Conservation (phyloP, 805 yeast species). For the Ogataea saltuana region DNA sequence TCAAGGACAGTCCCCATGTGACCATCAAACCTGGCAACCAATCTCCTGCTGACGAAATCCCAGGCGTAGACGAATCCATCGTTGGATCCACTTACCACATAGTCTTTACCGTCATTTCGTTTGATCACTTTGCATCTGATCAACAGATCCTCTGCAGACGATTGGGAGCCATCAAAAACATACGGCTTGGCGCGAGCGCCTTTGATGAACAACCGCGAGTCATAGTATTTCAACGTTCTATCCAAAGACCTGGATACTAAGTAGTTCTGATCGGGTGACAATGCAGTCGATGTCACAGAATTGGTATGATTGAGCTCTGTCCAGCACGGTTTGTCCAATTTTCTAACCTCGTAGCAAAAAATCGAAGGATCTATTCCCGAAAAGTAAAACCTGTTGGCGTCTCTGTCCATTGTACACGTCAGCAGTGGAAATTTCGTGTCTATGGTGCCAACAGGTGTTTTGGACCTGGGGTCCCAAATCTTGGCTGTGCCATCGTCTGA, state of each 20-base stretch:
- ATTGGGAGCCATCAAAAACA: conserved; percentile 57
- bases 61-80: conserved; percentile 60
- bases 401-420: conserved; percentile 43
- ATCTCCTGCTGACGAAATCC: conserved; percentile 54
- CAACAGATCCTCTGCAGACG: conserved; percentile 52
- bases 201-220: conserved; percentile 42
- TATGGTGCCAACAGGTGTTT: conserved; percentile 36
- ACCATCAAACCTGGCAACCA: conserved; percentile 53
- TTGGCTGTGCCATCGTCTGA: conserved; percentile 64
- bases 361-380: conserved; percentile 72
- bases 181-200: conserved; percentile 45
- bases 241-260: conserved; percentile 57
- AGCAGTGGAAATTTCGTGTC: conserved; percentile 56
- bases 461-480: conserved; percentile 69
- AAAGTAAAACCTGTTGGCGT: conserved; percentile 48
- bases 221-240: conserved; percentile 57
- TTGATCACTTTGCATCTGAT: conserved; percentile 50
- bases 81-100: conserved; percentile 59
- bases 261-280: conserved; percentile 43
- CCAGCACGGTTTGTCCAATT: conserved; percentile 45
- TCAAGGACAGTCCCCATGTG: conserved; percentile 65
- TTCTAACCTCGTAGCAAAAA: conserved; percentile 58
- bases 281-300: conserved; percentile 54
- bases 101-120: conserved; percentile 34
- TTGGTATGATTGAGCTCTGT: conserved; percentile 46